Conservation (phyloP, 805 yeast genomes). For the Isabelozyma rhagii region DNA sequence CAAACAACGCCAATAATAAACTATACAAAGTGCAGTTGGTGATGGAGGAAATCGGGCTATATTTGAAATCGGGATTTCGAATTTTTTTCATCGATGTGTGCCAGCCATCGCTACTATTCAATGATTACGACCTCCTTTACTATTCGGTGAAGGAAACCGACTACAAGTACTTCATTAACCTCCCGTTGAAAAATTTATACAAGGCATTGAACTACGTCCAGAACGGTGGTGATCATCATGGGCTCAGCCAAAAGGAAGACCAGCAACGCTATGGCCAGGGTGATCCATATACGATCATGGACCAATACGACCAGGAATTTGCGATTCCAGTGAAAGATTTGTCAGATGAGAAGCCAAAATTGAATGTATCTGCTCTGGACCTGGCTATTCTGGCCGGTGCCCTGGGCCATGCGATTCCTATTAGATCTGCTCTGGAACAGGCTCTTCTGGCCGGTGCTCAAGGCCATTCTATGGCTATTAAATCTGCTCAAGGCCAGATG, state of each 20-base stretch:
- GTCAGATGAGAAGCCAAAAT: not conserved
- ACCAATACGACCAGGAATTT: slow-evolving; percentile 15
- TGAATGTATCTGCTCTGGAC: not conserved
- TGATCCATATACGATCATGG: slow-evolving; percentile 16
- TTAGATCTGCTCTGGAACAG: too few relatives aligned
- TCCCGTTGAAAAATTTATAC: slow-evolving; percentile 45
- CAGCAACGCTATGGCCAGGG: slow-evolving; percentile 21
- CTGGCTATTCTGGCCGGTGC: too few relatives aligned
- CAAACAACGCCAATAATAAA: slow-evolving; percentile 10
- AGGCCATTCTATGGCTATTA: too few relatives aligned
- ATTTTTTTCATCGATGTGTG: slow-evolving; percentile 43
- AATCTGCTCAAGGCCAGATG: too few relatives aligned
- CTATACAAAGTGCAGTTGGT: slow-evolving; percentile 37
- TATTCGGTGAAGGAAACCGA: slow-evolving; percentile 39
- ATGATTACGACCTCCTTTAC: slow-evolving; percentile 41
- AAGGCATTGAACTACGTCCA: slow-evolving; percentile 42
- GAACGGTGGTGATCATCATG: slow-evolving; percentile 17
- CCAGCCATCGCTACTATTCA: slow-evolving; percentile 38
- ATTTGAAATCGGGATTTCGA: slow-evolving; percentile 50
- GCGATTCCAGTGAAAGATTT: not conserved
- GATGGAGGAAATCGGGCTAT: slow-evolving; percentile 58
- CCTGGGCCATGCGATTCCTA: not conserved
- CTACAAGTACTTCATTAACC: slow-evolving; percentile 41
- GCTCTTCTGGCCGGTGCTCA: too few relatives aligned
- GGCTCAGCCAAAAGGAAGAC: not conserved